Evolutionary conservation across 2,329 filamentous ascomycete species (phyloP), one percentile per base, ranked within the genome.

Genomic region (Neonectria ditissima): DNA sequence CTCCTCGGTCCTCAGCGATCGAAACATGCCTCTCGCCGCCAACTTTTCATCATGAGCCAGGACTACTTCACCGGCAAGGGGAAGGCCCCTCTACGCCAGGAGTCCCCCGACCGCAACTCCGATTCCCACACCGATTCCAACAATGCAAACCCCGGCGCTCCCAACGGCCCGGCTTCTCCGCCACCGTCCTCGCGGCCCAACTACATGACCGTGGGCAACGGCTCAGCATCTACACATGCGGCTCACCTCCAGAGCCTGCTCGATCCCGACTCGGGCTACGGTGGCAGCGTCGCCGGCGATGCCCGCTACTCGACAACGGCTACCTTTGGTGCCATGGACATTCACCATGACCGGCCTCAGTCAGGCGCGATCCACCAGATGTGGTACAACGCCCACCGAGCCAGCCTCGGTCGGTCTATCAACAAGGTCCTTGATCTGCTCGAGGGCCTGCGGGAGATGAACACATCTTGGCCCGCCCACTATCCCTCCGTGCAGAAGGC

Each of bases 311-410:
- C 73, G 47, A 83, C 82, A 76, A 81, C 83, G 69, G 80, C 82
- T 44, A 77, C 80, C 45, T 50, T 50, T 7, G 74, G 79, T 63
- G 80, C 86, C 72, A 78, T 80, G 67, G 78, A 82, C 51, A 76
- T 82, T 59, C 79, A 80, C 54, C 76, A 79, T 30, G 78, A 80
- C 68, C 75, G 74, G 11, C 78, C 80, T 47, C 88, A 95, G 69
- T 91, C 93, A 39, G 92, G 91, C 75, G 93, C 97, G 79, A 89
- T 97, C 52, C 91, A 97, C 75, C 96, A 98, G 81, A 86, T 98
- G 69, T 93, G 92, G 84, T 97, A 97, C 81, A 98, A 98, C 79
- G 89, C 93, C 74, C 97, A 98, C 77, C 90, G 94, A 63, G 92
- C 90, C 6, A 89, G 92, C 32, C 87, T 99, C n/a, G 93, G 89